Evolutionary conservation across 306 rosid genomes (phyloP).

Genomic region (Cicer pinnatifidum): DNA sequence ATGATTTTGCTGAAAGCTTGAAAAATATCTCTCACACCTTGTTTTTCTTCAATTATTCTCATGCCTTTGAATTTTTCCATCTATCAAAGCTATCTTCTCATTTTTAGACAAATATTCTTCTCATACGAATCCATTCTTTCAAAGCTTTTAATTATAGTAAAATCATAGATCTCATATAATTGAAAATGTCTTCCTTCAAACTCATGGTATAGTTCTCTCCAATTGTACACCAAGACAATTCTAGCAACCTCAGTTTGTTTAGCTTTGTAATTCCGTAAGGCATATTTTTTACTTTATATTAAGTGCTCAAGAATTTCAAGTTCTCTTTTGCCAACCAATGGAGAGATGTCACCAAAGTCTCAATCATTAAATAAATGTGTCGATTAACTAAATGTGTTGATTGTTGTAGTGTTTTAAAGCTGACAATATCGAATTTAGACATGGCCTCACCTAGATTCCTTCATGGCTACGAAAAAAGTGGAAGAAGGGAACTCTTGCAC

Average conservation of each 20-base stretch:
- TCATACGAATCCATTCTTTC: neutral
- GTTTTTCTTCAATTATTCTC: neutral
- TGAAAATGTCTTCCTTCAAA: neutral
- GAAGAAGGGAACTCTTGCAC: too few relatives aligned
- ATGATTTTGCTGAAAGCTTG: neutral
- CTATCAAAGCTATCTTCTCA: neutral
- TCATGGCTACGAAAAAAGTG: too few relatives aligned
- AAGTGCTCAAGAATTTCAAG: neutral
- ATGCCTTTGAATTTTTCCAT: constrained; percentile 1
- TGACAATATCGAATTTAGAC: neutral
- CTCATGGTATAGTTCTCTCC: neutral
- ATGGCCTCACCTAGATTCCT: too few relatives aligned
- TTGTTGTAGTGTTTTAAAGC: neutral
- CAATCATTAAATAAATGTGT: neutral
- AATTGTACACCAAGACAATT: neutral
- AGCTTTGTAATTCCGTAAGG: neutral
- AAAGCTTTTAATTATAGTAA: neutral
- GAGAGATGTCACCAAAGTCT: neutral
- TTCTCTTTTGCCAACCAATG: neutral
- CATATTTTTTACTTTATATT: neutral
- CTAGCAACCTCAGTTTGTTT: neutral
- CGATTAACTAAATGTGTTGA: neutral
- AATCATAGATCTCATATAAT: neutral
- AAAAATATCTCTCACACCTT: neutral
- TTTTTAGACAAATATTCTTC: neutral